Conservation (phyloP, 345 rosid genomes). For the Rhizophora mangle region DNA sequence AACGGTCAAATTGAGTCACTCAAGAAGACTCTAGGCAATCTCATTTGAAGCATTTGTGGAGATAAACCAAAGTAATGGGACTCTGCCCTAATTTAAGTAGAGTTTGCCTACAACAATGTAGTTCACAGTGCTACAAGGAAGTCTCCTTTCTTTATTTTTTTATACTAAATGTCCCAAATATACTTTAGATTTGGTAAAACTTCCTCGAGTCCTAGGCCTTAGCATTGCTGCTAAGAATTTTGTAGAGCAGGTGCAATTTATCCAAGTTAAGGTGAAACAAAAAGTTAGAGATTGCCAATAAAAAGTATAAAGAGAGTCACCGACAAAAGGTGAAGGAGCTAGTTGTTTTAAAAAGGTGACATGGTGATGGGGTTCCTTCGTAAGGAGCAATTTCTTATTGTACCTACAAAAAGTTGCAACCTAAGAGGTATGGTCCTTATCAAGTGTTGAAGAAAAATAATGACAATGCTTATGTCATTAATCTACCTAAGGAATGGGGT, state of each 20-base stretch:
- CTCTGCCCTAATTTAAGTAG: not conserved
- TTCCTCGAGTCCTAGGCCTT: not conserved
- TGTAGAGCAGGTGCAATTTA: not conserved
- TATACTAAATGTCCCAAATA: not conserved
- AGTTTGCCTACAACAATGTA: conserved; percentile 5
- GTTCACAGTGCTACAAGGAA: not conserved
- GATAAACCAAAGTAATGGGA: not conserved
- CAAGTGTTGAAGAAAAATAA: not conserved
- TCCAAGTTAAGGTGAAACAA: not conserved
- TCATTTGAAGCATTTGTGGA: not conserved
- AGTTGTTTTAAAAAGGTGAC: not conserved
- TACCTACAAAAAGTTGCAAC: not conserved
- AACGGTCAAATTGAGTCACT: not conserved
- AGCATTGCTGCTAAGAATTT: not conserved
- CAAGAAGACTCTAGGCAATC: not conserved
- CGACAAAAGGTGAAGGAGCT: not conserved
- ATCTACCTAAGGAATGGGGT: not conserved
- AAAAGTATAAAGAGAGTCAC: not conserved
- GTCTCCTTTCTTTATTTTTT: not conserved
- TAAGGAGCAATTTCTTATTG: not conserved
- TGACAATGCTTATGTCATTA: not conserved
- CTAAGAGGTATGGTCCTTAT: not conserved
- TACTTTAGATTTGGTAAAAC: not conserved
- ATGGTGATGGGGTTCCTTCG: not conserved
- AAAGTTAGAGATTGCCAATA: not conserved